These are phyloP conservation scores for Ambrosia trifida DNA, from an alignment of 129 eudicot species.

Conservation along the genomic window DNA sequence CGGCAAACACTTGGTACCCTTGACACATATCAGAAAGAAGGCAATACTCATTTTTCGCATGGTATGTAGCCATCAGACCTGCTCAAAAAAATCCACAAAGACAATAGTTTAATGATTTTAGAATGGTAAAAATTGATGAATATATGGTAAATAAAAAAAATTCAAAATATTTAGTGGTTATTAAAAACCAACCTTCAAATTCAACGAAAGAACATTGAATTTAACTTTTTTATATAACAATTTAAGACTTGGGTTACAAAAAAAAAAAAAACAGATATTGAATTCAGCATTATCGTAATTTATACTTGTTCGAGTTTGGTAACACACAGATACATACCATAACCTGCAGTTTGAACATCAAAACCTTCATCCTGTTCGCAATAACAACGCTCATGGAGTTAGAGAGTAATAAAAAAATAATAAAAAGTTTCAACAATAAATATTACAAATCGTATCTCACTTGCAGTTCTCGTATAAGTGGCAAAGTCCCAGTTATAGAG, in stretches of 20 bases:
- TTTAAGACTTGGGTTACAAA: too few relatives aligned
- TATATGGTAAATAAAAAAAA: background rate
- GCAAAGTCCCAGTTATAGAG: slow-evolving; percentile 90
- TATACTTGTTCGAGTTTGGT: background rate
- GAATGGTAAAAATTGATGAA: background rate
- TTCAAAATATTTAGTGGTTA: background rate
- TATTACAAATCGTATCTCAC: slow-evolving; percentile 32
- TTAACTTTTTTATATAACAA: too few relatives aligned
- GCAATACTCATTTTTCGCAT: slow-evolving; percentile 93
- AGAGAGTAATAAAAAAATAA: slow-evolving; percentile 1
- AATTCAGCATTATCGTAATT: background rate
- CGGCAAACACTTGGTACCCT: slow-evolving; percentile 76
- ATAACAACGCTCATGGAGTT: background rate
- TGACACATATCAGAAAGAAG: slow-evolving; percentile 91
- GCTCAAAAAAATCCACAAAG: slow-evolving; percentile 15
- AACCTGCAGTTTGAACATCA: slow-evolving; percentile 96
- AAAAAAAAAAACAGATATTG: background rate
- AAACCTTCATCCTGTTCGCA: slow-evolving; percentile 80
- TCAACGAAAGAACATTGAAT: too few relatives aligned
- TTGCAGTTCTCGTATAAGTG: slow-evolving; percentile 85
- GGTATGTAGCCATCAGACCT: slow-evolving; percentile 93
- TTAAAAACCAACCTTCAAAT: background rate
- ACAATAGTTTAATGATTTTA: background rate
- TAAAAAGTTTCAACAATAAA: background rate
- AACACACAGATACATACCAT: slow-evolving; percentile 49